phyloP scores from a whole-genome alignment of 2,329 filamentous ascomycete species.

The Cytospora mali region DNA sequence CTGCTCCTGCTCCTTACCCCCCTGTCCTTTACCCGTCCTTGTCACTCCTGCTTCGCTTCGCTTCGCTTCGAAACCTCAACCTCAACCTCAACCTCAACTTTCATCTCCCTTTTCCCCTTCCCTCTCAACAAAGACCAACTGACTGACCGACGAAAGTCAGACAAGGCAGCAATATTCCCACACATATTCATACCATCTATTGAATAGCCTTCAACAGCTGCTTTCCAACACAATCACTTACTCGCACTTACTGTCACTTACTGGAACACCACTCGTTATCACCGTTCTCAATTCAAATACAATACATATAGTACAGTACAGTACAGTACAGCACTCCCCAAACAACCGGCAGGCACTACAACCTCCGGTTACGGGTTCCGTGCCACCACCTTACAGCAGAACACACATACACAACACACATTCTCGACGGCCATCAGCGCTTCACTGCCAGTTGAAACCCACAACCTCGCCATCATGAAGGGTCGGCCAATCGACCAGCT shows the following conservation, averaged over 20 bases:
- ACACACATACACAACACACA: not conserved
- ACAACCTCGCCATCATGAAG: constrained; percentile 60
- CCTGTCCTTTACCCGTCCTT: not conserved
- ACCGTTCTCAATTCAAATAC: not conserved
- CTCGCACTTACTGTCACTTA: not conserved
- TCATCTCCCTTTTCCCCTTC: not conserved
- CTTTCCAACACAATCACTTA: constrained; percentile 7
- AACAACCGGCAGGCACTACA: not conserved
- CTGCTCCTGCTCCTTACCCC: not conserved
- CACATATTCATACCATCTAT: not conserved
- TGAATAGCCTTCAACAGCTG: not conserved
- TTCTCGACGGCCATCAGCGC: not conserved
- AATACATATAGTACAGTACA: too few relatives aligned
- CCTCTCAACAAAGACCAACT: not conserved
- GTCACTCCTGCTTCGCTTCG: constrained; percentile 5
- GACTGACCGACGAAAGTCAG: not conserved
- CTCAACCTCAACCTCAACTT: not conserved
- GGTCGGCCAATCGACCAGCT: constrained; percentile 70
- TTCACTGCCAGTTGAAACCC: not conserved
- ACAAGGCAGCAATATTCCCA: not conserved
- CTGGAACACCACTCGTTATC: not conserved
- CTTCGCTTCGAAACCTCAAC: not conserved
- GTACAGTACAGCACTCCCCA: not conserved
- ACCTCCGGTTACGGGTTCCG: not conserved
- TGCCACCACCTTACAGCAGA: not conserved